Evolutionary conservation across 805 yeast genomes (phyloP).

Genomic region (Metschnikowia peoriensis): DNA sequence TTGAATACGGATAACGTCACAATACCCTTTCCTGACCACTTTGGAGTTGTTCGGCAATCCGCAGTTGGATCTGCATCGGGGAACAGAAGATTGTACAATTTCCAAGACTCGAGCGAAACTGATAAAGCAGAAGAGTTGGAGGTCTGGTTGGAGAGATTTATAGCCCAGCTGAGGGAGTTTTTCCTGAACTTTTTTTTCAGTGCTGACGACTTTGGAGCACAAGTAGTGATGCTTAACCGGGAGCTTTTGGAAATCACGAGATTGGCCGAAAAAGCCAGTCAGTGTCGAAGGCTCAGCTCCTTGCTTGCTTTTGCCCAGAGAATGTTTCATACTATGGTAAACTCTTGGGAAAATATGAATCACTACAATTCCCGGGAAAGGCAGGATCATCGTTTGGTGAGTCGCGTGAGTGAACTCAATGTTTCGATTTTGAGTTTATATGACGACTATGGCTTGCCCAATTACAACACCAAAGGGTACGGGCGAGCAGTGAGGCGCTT

Average conservation of each 20-base stretch:
- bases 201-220: neutral
- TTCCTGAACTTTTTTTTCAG: neutral
- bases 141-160: neutral
- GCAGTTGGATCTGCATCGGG: no score
- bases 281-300: neutral
- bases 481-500: neutral
- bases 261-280: neutral
- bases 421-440: neutral
- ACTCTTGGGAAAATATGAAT: neutral
- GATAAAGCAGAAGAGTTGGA: neutral
- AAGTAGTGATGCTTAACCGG: no score
- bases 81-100: no score
- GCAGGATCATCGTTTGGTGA: neutral
- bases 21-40: no score
- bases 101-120: neutral
- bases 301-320: neutral
- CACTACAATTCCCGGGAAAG: neutral
- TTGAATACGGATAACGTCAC: no score
- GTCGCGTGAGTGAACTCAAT: neutral
- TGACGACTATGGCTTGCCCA: neutral
- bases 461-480: neutral
- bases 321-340: neutral
- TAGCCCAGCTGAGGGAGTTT: neutral
- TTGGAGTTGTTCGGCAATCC: no score
- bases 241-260: neutral